phyloP scores from a whole-genome alignment of 345 rosid species.

The Draba incana region DNA sequence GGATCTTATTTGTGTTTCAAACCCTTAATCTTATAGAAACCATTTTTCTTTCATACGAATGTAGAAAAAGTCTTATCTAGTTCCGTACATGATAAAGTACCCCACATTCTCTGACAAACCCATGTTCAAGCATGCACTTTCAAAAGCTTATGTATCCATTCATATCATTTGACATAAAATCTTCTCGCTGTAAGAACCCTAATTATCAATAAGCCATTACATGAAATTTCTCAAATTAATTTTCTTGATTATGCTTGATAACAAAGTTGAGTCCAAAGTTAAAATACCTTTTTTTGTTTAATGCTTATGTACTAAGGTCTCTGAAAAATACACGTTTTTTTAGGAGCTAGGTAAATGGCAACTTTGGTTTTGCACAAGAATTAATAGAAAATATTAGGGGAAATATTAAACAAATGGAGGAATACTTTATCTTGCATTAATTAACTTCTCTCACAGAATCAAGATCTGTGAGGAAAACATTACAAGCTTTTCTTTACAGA shows the following conservation, averaged over 20 bases:
- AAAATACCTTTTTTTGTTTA: neutral
- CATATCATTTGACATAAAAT: constrained; percentile 31
- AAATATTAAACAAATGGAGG: constrained; percentile 5
- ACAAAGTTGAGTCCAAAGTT: neutral
- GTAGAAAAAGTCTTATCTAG: constrained; percentile 24
- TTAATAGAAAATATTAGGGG: neutral
- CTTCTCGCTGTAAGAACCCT: constrained; percentile 17
- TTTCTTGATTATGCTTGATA: neutral
- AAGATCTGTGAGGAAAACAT: constrained; percentile 66
- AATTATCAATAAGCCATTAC: constrained; percentile 12
- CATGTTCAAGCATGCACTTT: constrained; percentile 45
- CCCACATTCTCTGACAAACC: constrained; percentile 68
- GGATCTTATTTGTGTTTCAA: constrained; percentile 12
- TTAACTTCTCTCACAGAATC: constrained; percentile 61
- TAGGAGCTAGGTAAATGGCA: constrained; percentile 23
- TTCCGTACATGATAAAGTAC: constrained; percentile 54
- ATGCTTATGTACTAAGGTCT: constrained; percentile 1
- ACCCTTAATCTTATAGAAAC: constrained; percentile 12
- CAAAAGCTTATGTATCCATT: constrained; percentile 30
- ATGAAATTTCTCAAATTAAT: neutral
- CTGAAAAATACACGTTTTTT: neutral
- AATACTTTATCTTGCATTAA: constrained; percentile 31
- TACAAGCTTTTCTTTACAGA: constrained; percentile 47
- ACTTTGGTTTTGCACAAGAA: constrained; percentile 19
- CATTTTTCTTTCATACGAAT: constrained; percentile 14